phyloP scores from a whole-genome alignment of 768 basidiomycete species.

The Leccinum broughii region DNA sequence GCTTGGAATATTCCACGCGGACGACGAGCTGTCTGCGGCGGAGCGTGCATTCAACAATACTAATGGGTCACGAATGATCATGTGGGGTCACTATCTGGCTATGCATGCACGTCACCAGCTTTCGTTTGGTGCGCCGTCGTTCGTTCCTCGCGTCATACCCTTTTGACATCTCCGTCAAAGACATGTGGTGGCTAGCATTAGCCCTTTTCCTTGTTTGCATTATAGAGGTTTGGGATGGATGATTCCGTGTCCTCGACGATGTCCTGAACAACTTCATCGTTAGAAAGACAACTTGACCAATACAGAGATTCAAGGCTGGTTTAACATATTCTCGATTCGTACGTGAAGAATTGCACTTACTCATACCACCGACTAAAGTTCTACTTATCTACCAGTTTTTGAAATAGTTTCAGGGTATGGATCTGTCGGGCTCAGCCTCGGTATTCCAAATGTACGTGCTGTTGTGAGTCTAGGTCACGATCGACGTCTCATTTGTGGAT shows the following conservation, averaged over 20 bases:
- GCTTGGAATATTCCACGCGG: constrained; percentile 69
- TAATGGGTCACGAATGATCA: constrained; percentile 51
- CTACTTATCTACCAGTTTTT: constrained; percentile 54
- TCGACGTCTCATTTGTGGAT: constrained; percentile 3
- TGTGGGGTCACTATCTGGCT: constrained; percentile 76
- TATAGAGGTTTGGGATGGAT: constrained; percentile 65
- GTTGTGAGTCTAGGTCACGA: background rate
- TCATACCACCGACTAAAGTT: background rate
- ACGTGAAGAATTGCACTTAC: constrained; percentile 28
- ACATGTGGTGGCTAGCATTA: constrained; percentile 93
- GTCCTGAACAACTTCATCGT: constrained; percentile 9
- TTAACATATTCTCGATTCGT: constrained; percentile 83
- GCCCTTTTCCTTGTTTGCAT: constrained; percentile 91
- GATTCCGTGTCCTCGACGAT: background rate
- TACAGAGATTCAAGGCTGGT: constrained; percentile 59
- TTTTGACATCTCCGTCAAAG: constrained; percentile 40
- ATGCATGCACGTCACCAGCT: constrained; percentile 87
- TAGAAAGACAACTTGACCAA: constrained; percentile 63
- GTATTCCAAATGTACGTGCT: constrained; percentile 69
- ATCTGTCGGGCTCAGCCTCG: constrained; percentile 86
- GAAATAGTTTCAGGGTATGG: constrained; percentile 89
- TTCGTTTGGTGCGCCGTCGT: constrained; percentile 68
- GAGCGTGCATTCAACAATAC: constrained; percentile 41
- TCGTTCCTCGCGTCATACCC: background rate
- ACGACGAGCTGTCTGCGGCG: constrained; percentile 50